Base-by-base conservation (phyloP, 345 rosid genomes). In the Euphorbia pulcherrima region DNA sequence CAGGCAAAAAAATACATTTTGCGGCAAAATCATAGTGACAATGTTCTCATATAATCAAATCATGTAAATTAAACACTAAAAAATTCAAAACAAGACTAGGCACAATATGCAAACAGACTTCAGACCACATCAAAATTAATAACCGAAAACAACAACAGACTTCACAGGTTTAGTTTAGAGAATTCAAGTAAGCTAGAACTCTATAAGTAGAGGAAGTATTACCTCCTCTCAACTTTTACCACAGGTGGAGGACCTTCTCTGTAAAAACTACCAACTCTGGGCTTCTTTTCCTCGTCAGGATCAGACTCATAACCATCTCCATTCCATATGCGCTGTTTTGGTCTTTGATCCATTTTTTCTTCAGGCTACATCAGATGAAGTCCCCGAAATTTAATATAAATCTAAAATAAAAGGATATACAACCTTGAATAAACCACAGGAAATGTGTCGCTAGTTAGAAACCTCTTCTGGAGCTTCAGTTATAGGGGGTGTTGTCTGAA, bases 271-370 rank as follows among this genome's bases (percentile, higher is more conserved):
- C 82, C 78, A 35, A 68, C 77, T 18, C 2, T 76, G 64, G 81
- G 83, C 69, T 79, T 87, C 47, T 81, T 86, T 72, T 86, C 95
- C 33, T 86, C 91, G 35, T 89, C 97, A 53, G 79, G 83, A 69
- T 91, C 99, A 6, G 97, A 91, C 46, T 83, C 93, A 75, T 86
- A 82, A 71, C 71, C 84, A 18, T 83, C 90, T 69, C 90, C 83
- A 79, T 79, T 83, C 97, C 97, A 94, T 69, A 94, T 89, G 60
- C 97, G 95, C 70, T 78, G 97, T 61, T 88, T 86, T 63, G 87
- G 88, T 70, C 86, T 83, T 74, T 60, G 70, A 73, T 88, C 90
- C 84, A 84, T 77, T 50, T 83, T 80, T 75, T 79, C 90, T 79
- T 88, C 93, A 7, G 77, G 77, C 93, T 88, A 69, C 69, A 74